Conservation (phyloP, 2,329 filamentous ascomycete species). For the Ampelomyces quisqualis region DNA sequence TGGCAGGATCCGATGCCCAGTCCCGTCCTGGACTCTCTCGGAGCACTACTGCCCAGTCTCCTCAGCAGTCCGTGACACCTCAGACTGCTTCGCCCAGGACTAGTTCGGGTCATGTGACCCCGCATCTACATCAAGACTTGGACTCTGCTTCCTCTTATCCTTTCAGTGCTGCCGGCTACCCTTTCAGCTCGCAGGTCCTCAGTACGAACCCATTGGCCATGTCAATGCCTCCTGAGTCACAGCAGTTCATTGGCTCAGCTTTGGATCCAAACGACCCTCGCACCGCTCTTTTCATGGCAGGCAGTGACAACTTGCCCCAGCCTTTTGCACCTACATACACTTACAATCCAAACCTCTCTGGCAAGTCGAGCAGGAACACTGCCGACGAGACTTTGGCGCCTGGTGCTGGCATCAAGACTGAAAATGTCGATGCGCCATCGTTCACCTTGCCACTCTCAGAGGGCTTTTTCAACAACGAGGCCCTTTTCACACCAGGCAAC, state of each 20-base stretch:
- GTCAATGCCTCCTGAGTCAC: conserved; percentile 54
- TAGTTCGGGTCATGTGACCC: conserved; percentile 25
- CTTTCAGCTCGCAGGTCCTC: conserved; percentile 31
- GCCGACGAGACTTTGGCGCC: conserved; percentile 34
- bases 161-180: conserved; percentile 25
- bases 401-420: conserved; percentile 27
- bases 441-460: conserved; percentile 28
- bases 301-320: conserved; percentile 46
- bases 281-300: conserved; percentile 50
- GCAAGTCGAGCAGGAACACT: conserved; percentile 25
- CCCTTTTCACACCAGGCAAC: conserved; percentile 25
- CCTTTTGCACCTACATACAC: conserved; percentile 46
- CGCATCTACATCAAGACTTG: conserved; percentile 21
- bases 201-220: conserved; percentile 51
- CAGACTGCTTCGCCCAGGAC: conserved; percentile 23
- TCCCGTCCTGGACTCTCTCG: conserved; percentile 23
- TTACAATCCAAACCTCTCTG: conserved; percentile 48
- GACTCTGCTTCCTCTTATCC: conserved; percentile 24
- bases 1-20: conserved; percentile 12
- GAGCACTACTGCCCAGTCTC: conserved; percentile 20
- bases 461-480: conserved; percentile 19
- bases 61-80: conserved; percentile 28
- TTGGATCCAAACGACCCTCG: conserved; percentile 50
- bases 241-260: conserved; percentile 53
- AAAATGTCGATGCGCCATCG: conserved; percentile 14